A percentile compares a stretch with the other conserved stretches of the same genome.
phyloP scores from a whole-genome alignment of 306 rosid genomes.

The Quercus rubra region DNA sequence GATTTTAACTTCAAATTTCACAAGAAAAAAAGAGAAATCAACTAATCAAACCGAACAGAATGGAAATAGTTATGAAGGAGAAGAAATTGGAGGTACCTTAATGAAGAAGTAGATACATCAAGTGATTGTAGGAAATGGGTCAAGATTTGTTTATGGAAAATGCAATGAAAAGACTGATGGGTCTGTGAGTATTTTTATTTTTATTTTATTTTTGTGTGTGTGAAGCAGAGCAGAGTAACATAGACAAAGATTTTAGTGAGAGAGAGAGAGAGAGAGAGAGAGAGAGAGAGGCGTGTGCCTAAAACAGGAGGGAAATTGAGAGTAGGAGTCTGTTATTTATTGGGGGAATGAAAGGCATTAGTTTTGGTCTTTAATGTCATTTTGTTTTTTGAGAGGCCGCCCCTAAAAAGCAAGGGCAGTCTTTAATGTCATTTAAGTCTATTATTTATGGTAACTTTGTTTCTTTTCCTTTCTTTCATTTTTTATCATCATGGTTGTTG shows the following conservation, averaged over 20 bases:
- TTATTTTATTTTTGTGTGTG: not conserved
- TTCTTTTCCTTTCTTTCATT: no score
- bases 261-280: not conserved
- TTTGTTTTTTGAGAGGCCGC: no score
- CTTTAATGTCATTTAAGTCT: not conserved
- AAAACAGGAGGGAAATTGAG: not conserved
- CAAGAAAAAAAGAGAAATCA: not conserved
- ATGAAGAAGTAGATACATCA: not conserved
- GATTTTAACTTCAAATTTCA: not conserved
- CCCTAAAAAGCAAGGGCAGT: not conserved
- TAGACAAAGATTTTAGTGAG: not conserved
- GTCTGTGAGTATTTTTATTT: not conserved
- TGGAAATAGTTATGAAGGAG: not conserved
- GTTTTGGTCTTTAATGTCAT: not conserved
- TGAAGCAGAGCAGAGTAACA: not conserved
- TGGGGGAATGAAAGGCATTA: not conserved
- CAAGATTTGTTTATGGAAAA: not conserved
- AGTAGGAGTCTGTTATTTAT: not conserved
- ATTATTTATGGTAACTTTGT: no score
- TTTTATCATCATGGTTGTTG: no score
- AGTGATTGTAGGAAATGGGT: not conserved
- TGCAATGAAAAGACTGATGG: not conserved
- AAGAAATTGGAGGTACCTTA: not conserved
- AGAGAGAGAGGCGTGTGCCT: not conserved
- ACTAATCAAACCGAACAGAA: not conserved